Evolutionary conservation across 208 protist genomes (phyloP), one percentile per base, ranked within the genome.

Genomic region (Herpetomonas samuelpessoai): DNA sequence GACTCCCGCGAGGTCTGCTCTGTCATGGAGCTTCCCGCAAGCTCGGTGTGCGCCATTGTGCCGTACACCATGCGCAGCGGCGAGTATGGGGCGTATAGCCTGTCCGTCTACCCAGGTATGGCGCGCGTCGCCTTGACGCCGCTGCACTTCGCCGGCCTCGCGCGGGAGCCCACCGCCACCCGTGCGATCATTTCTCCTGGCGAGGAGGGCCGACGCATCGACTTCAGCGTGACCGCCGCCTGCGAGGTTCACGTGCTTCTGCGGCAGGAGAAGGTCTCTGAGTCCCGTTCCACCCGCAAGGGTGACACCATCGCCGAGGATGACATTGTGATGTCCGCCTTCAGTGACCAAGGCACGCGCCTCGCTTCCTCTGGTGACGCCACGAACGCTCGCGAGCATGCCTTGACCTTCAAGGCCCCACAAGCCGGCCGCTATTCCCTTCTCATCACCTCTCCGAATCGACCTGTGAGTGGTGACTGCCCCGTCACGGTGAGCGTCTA

Each of bases 1-100:
- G 83, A 95, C 64, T 81, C 88, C 12, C 80, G 88, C 48, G 85
- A 95, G 71, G 72, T 95, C 49, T 95, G 85, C 56, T 75, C 59
- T 18, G 22, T 86, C 54, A 83, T 92, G 77, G 74, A 88, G 63
- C 35, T 92, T 18, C 88, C 88, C 0, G 54, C 85, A 14, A 86
- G 46, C 59, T 60, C 71, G 18, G 84, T 72, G 22, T 95, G 83
- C 58, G 83, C 83, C 39, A 68, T 95, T 35, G 68, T 95, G 22
- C 88, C 88, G 22, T 91, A 92, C 76, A 91, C 79, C n/a, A 73
- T 88, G 59, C 79, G 80, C 57, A 51, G 28, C 16, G 85, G 83
- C 27, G 65, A 87, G 54, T 45, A 71, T 16, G 85, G 85, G 28
- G 65, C 55, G 53, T 95, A 92, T 56, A 70, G 74, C 59, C 24